These are phyloP conservation scores for Sphagnum fallax DNA, from an alignment of 228 moss, liverwort and hornwort genomes.

Conservation along the genomic window DNA sequence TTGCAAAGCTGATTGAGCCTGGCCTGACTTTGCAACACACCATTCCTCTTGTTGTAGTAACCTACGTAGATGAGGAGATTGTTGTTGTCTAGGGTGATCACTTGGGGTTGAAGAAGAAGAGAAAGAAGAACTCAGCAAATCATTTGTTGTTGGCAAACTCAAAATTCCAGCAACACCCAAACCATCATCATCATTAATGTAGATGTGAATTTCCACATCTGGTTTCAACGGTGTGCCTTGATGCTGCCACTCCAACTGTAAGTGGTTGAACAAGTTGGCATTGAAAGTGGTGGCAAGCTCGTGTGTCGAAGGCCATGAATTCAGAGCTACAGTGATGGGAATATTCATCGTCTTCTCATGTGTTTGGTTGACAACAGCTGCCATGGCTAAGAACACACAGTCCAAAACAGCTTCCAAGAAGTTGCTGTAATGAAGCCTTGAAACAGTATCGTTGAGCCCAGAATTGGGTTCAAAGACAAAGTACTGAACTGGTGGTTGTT, in stretches of 20 bases:
- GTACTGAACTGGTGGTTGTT: not conserved
- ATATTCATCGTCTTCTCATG: not conserved
- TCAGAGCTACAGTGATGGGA: constrained; percentile 6
- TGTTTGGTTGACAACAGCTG: not conserved
- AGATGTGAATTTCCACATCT: no score
- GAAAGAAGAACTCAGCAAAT: no score
- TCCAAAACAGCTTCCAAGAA: constrained; percentile 10
- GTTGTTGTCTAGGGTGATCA: no score
- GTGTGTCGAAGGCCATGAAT: constrained; percentile 1
- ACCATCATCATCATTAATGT: no score
- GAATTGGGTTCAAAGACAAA: not conserved
- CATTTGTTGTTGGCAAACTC: no score
- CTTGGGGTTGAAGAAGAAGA: no score
- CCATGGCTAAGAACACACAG: constrained; percentile 5
- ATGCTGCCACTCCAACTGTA: no score
- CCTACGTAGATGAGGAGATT: no score
- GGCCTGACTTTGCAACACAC: constrained; percentile 27
- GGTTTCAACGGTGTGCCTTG: no score
- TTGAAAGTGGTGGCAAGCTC: no score
- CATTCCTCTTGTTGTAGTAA: constrained; percentile 8
- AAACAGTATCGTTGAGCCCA: constrained; percentile 1
- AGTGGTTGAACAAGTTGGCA: no score
- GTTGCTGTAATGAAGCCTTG: constrained; percentile 9
- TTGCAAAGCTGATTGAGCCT: constrained; percentile 23
- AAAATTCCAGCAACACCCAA: no score